These are phyloP conservation scores for Populus pruinosa DNA, from an alignment of 345 rosid species.

Conservation along the genomic window DNA sequence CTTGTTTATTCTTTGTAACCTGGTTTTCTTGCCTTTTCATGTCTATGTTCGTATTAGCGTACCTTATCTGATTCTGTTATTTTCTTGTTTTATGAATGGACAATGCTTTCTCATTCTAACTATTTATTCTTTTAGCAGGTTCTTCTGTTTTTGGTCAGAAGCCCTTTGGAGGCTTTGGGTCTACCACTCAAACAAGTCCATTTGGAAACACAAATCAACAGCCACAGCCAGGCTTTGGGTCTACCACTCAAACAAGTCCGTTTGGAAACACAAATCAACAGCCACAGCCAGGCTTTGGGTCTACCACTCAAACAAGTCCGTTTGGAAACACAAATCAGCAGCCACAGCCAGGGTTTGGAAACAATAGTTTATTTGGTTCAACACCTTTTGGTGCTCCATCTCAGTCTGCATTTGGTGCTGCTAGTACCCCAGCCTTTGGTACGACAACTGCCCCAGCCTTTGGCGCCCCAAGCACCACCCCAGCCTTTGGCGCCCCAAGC, in stretches of 20 bases:
- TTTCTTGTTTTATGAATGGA: neutral
- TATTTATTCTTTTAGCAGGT: slow-evolving; percentile 32
- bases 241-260: no score
- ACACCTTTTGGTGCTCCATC: slow-evolving; percentile 63
- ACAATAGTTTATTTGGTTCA: slow-evolving; percentile 53
- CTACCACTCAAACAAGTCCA: slow-evolving; percentile 56
- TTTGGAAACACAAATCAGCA: slow-evolving; percentile 54
- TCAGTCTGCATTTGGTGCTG: slow-evolving; percentile 39
- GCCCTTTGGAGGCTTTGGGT: slow-evolving; percentile 73
- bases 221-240: slow-evolving; percentile 60
- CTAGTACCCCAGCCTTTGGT: slow-evolving; percentile 15
- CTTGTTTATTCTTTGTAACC: neutral
- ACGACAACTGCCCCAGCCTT: slow-evolving; percentile 43
- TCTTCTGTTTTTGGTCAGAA: slow-evolving; percentile 73
- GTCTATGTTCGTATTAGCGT: neutral
- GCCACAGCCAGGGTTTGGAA: slow-evolving; percentile 72
- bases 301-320: no score
- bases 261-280: slow-evolving; percentile 54
- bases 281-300: slow-evolving; percentile 62
- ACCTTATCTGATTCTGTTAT: neutral
- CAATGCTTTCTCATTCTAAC: neutral
- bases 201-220: slow-evolving; percentile 64
- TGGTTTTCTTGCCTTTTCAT: neutral
- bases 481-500: slow-evolving; percentile 50
- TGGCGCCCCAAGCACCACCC: slow-evolving; percentile 38